Evolutionary conservation across 164 flowering plant species (phyloP).

Genomic region (Euptelea pleiosperma): DNA sequence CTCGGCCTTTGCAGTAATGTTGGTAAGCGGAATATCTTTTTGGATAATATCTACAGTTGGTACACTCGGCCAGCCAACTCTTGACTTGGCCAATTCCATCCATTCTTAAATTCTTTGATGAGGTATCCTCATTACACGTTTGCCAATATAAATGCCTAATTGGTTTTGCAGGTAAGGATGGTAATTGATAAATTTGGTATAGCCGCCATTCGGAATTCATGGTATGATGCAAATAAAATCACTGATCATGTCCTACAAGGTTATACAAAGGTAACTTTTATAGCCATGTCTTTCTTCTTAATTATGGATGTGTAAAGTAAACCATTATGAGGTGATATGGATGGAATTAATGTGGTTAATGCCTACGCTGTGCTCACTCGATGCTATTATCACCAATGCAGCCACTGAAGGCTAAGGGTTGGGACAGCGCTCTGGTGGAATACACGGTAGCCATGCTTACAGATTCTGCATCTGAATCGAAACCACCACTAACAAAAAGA

Average conservation of each 20-base stretch:
- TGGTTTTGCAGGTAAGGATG: constrained; percentile 57
- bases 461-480: constrained; percentile 42
- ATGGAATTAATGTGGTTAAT: background rate
- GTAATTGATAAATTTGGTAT: constrained; percentile 73
- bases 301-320: no score
- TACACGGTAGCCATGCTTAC: constrained; percentile 60
- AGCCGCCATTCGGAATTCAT: constrained; percentile 62
- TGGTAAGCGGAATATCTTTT: constrained; percentile 44
- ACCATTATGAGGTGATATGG: background rate
- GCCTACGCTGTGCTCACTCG: background rate
- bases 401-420: constrained; percentile 74
- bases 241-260: constrained; percentile 61
- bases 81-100: background rate
- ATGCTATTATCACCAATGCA: constrained; percentile 30
- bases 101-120: no score
- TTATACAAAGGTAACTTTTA: constrained; percentile 66
- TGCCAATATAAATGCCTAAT: no score
- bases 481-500: constrained; percentile 55
- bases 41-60: background rate
- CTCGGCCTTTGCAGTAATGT: constrained; percentile 53
- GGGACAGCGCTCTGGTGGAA: constrained; percentile 87
- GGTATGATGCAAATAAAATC: constrained; percentile 68
- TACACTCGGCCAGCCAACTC: constrained; percentile 8
- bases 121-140: no score
- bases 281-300: background rate